phyloP scores from a whole-genome alignment of 108 stramenopile species.

The Conticribra guillardii region DNA sequence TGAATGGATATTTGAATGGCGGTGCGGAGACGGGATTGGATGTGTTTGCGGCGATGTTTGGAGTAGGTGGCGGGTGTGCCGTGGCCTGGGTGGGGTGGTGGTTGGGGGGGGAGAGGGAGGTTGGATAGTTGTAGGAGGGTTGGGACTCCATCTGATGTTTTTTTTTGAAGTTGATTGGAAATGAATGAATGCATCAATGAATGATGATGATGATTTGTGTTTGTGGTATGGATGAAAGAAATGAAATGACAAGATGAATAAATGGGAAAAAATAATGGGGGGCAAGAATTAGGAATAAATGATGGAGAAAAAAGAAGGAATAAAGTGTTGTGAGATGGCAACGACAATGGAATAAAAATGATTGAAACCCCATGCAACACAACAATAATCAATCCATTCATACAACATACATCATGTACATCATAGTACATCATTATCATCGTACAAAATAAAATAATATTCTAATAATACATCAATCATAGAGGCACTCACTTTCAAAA shows the following conservation, averaged over 20 bases:
- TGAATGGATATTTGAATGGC: slow-evolving; percentile 53
- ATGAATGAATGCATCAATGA: too few species aligned
- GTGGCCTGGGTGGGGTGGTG: slow-evolving; percentile 57
- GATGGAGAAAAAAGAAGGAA: not conserved
- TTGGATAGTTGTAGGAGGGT: slow-evolving; percentile 58
- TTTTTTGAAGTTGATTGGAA: not conserved
- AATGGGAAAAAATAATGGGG: too few species aligned
- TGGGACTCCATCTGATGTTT: slow-evolving; percentile 57
- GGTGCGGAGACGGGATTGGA: slow-evolving; percentile 38
- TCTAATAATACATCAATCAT: too few species aligned
- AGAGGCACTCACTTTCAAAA: not conserved
- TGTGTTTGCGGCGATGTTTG: slow-evolving; percentile 34
- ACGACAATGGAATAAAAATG: too few species aligned
- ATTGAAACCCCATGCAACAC: too few species aligned
- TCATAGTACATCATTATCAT: too few species aligned
- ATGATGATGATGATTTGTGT: not conserved
- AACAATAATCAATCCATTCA: too few species aligned
- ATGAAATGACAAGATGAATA: not conserved
- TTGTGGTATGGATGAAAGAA: not conserved
- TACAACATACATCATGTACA: too few species aligned
- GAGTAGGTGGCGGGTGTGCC: slow-evolving; percentile 60
- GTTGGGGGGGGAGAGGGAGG: slow-evolving; percentile 56
- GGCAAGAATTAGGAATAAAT: not conserved
- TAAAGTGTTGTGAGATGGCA: too few species aligned
- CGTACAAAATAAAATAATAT: too few species aligned